Percentiles rank a stretch among this genome's conserved stretches.
These are phyloP conservation scores for Amborella trichopoda DNA, from an alignment of 164 flowering plant genomes.

Conservation along the genomic window DNA sequence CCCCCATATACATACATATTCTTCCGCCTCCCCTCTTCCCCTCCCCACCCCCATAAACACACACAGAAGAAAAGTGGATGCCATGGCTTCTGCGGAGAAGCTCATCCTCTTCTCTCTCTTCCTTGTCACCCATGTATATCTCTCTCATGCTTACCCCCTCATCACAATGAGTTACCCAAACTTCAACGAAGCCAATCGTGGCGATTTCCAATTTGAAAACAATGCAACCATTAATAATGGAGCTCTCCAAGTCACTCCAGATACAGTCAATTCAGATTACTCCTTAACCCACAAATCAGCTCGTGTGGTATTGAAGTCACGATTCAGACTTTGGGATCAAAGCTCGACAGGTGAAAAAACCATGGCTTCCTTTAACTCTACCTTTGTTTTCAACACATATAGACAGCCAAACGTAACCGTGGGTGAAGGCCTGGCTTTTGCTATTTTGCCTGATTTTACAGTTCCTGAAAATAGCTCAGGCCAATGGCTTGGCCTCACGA, in stretches of 20 bases:
- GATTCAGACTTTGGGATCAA: constrained; percentile 19
- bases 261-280: constrained; percentile 13
- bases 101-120: too few relatives aligned
- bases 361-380: constrained; percentile 33
- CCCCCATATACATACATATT: too few relatives aligned
- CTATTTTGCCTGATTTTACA: constrained; percentile 30
- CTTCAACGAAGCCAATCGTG: neutral
- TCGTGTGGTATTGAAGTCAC: constrained; percentile 9
- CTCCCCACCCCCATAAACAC: too few relatives aligned
- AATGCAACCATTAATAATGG: constrained; percentile 14
- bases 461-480: constrained; percentile 31
- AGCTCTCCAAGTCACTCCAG: constrained; percentile 32
- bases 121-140: too few relatives aligned
- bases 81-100: too few relatives aligned
- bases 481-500: constrained; percentile 50
- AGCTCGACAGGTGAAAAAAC: neutral
- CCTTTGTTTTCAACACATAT: constrained; percentile 31
- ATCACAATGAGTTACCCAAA: too few relatives aligned
- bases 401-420: constrained; percentile 6
- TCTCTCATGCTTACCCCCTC: too few relatives aligned
- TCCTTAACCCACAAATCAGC: constrained; percentile 17
- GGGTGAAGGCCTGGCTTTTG: constrained; percentile 59
- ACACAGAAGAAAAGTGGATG: too few relatives aligned
- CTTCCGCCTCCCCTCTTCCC: too few relatives aligned
- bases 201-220: neutral